A percentile compares a stretch with the other conserved stretches of the same genome.
Evolutionary conservation across 2,329 filamentous ascomycete species (phyloP).

Genomic region (Bertia moriformis): DNA sequence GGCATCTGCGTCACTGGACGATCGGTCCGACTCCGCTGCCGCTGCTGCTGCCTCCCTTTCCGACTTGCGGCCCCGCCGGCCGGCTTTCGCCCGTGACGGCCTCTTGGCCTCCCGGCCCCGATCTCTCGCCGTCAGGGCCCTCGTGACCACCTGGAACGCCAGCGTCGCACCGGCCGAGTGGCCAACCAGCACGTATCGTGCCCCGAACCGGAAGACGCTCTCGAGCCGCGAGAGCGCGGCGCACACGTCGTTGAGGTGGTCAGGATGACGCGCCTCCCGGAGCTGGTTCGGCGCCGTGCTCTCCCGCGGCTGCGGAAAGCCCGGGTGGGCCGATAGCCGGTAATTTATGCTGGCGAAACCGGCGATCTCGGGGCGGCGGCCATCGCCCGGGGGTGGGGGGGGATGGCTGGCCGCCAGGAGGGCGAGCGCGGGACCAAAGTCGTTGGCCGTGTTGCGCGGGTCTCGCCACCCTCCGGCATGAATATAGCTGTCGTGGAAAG

Average conservation of each 20-base stretch:
- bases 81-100: no score
- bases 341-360: slow-evolving; percentile 28
- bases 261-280: slow-evolving; percentile 23
- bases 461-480: slow-evolving; percentile 33
- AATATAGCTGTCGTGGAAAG: no score
- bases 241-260: slow-evolving; percentile 25
- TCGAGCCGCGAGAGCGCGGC: slow-evolving; percentile 22
- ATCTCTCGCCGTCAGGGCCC: no score
- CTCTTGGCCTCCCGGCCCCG: no score
- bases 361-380: slow-evolving; percentile 12
- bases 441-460: slow-evolving; percentile 20
- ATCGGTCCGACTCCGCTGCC: no score
- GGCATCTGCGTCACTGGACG: no score
- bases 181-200: slow-evolving; percentile 24
- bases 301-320: slow-evolving; percentile 17
- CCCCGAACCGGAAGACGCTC: slow-evolving; percentile 17
- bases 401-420: slow-evolving; percentile 6
- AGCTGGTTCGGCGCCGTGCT: slow-evolving; percentile 12
- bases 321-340: slow-evolving; percentile 24
- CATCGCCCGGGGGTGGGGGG: no score
- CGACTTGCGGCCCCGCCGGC: no score
- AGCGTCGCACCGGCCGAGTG: slow-evolving; percentile 29
- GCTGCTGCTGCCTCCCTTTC: no score
- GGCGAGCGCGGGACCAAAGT: slow-evolving; percentile 15
- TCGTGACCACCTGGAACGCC: slow-evolving; percentile 25